Conservation (phyloP, 2,329 filamentous ascomycete genomes). For the Colletotrichum viniferum region DNA sequence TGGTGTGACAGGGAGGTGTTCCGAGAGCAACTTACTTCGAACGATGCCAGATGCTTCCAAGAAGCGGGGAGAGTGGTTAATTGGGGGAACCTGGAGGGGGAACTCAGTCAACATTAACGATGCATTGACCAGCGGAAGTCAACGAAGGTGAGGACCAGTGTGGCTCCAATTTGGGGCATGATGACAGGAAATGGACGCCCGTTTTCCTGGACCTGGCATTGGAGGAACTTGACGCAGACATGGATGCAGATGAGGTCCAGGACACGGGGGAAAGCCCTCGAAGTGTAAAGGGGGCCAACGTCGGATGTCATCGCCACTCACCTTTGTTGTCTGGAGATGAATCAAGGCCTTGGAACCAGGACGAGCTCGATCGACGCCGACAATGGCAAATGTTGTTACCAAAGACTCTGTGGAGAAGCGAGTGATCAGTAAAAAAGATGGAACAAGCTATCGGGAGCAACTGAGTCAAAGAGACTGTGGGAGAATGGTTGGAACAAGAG, state of each 20-base stretch:
- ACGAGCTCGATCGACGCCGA: constrained; percentile 25
- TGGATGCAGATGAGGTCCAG: neutral
- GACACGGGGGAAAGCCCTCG: neutral
- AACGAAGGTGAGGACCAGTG: neutral
- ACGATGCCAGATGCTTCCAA: constrained; percentile 8
- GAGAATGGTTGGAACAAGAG: constrained; percentile 27
- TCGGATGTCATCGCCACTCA: neutral
- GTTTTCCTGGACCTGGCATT: neutral
- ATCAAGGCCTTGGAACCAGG: constrained; percentile 29
- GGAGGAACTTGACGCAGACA: neutral
- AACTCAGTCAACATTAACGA: neutral
- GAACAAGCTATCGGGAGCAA: constrained; percentile 64
- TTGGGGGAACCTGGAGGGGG: neutral
- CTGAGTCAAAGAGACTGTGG: constrained; percentile 43
- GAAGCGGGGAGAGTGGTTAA: neutral
- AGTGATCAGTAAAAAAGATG: constrained; percentile 61
- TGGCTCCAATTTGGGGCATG: neutral
- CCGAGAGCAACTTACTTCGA: neutral
- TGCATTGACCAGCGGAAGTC: neutral
- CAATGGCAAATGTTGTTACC: constrained; percentile 52
- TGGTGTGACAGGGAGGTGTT: neutral
- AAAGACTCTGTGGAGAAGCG: constrained; percentile 59
- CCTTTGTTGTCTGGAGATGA: constrained; percentile 13
- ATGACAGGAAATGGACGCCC: neutral
- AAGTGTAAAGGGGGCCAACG: neutral